Conservation (phyloP, 169 alveolate genomes). For the Miamiensis avidus region DNA sequence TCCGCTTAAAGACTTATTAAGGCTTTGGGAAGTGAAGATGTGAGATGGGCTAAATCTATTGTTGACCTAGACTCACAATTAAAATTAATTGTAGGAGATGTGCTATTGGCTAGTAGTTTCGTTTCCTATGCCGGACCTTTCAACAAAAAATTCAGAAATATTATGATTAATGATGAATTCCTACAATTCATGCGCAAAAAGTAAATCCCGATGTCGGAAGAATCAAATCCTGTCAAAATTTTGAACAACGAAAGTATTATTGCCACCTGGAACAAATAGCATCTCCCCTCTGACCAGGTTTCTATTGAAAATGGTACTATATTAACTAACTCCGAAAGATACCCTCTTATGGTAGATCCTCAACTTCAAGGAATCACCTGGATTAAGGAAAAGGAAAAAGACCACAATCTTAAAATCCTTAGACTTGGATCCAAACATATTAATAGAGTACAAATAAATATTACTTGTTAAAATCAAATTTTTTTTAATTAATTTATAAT, state of each 20-base stretch:
- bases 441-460: conserved; percentile 52
- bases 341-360: conserved; percentile 96
- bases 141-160: conserved; percentile 92
- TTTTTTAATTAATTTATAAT: too few relatives aligned
- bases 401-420: conserved; percentile 83
- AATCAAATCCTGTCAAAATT: conserved; percentile 86
- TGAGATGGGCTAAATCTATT: conserved; percentile 93
- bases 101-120: conserved; percentile 92
- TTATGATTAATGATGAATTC: conserved; percentile 80
- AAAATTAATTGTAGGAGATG: conserved; percentile 91
- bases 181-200: conserved; percentile 76
- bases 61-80: conserved; percentile 84
- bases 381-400: conserved; percentile 93
- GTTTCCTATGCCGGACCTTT: conserved; percentile 97
- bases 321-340: conserved; percentile 92
- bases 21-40: conserved; percentile 94
- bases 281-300: conserved; percentile 95
- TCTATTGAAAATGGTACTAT: conserved; percentile 95
- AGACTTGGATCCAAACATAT: conserved; percentile 84
- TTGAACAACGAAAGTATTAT: conserved; percentile 91
- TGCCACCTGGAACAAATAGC: conserved; percentile 93
- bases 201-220: conserved; percentile 85
- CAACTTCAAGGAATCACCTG: conserved; percentile 96
- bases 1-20: conserved; percentile 93
- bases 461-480: too few relatives aligned